Conservation (phyloP, 2,329 filamentous ascomycete genomes). For the Calonectria hawksworthii region DNA sequence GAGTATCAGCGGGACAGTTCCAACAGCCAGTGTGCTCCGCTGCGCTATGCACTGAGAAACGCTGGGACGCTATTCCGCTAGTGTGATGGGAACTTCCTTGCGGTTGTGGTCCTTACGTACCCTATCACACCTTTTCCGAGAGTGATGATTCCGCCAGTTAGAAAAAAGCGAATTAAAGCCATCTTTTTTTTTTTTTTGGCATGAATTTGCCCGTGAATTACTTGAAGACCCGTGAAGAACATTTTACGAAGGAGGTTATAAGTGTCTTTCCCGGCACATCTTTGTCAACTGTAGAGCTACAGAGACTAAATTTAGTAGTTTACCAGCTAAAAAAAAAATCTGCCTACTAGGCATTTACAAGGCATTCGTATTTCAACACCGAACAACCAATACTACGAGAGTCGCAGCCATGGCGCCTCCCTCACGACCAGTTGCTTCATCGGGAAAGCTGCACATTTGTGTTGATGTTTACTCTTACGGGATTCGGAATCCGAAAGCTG, state of each 20-base stretch:
- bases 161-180: neutral
- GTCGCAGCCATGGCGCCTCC: neutral
- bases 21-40: neutral
- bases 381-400: neutral
- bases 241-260: neutral
- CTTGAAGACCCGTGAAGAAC: neutral
- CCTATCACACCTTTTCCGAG: neutral
- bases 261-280: neutral
- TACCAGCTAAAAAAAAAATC: neutral
- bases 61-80: neutral
- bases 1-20: neutral
- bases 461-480: neutral
- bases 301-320: neutral
- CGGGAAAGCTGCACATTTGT: neutral
- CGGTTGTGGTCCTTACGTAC: neutral
- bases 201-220: neutral
- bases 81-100: neutral
- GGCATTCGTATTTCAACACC: neutral
- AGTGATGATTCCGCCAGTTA: neutral
- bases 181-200: too few species aligned
- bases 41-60: neutral
- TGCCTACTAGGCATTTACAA: neutral
- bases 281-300: neutral
- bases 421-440: neutral
- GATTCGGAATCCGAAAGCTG: constrained; percentile 18